Evolutionary conservation across 1,139 yeast species (phyloP).

Genomic region (Candida pseudocylindracea): DNA sequence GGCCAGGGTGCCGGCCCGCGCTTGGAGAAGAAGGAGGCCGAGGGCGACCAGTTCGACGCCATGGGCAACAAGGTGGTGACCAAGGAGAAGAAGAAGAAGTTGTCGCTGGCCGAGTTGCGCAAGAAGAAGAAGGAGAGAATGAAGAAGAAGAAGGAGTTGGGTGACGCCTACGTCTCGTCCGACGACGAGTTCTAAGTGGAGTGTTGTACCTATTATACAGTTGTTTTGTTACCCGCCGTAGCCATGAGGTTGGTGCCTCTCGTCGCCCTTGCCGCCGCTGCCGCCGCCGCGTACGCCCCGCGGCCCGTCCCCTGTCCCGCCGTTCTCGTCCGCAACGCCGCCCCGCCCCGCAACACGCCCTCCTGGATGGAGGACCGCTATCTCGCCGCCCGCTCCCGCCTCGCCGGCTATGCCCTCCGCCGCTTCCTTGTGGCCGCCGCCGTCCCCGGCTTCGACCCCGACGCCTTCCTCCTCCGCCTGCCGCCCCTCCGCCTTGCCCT

Average conservation of each 20-base stretch:
- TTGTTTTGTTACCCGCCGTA: too few species aligned
- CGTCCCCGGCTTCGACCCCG: not conserved
- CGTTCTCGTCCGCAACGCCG: not conserved
- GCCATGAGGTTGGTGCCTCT: too few species aligned
- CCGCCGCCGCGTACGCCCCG: too few species aligned
- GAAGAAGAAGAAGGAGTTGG: constrained; percentile 99
- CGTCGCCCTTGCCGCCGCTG: too few species aligned
- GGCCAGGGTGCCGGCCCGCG: constrained; percentile 99
- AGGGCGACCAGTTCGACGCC: constrained; percentile 98
- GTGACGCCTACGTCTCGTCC: constrained; percentile 96
- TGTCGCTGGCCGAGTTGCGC: constrained; percentile 97
- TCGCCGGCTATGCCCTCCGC: not conserved
- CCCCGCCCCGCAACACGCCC: not conserved
- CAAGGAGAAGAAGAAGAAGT: constrained; percentile 92
- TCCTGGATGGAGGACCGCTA: not conserved
- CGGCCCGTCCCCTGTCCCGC: not conserved
- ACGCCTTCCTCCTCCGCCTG: not conserved
- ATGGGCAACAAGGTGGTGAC: constrained; percentile 99
- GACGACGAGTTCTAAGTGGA: constrained; percentile 37
- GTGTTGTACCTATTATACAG: not conserved
- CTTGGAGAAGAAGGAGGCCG: constrained; percentile 88
- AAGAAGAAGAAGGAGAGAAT: constrained; percentile 99
- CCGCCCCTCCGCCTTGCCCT: constrained; percentile 19
- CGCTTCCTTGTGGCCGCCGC: not conserved
- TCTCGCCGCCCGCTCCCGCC: not conserved